Conservation (phyloP, 495 filamentous ascomycete species). For the Xeromyces bisporus region DNA sequence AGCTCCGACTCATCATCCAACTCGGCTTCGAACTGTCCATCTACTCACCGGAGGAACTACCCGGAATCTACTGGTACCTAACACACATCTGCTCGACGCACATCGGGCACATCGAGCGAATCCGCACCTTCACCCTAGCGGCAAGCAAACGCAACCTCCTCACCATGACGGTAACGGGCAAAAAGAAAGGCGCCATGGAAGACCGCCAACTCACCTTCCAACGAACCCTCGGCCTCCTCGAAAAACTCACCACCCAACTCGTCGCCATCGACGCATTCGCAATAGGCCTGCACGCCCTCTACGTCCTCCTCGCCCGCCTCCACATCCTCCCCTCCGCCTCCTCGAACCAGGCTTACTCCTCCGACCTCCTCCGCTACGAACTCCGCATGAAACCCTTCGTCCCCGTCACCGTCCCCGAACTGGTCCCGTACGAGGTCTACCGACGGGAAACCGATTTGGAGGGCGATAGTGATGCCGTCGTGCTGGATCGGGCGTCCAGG, state of each 20-base stretch:
- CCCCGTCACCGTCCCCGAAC: slow-evolving; percentile 46
- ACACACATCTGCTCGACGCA: slow-evolving; percentile 32
- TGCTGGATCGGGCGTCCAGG: slow-evolving; percentile 44
- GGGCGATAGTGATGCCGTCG: slow-evolving; percentile 19
- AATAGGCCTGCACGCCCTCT: slow-evolving; percentile 49
- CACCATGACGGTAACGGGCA: slow-evolving; percentile 8
- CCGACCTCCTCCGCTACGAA: slow-evolving; percentile 57
- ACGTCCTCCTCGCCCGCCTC: slow-evolving; percentile 46
- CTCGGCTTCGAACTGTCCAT: slow-evolving; percentile 91
- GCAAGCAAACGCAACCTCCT: slow-evolving; percentile 17
- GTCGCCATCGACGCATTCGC: slow-evolving; percentile 54
- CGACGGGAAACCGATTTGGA: slow-evolving; percentile 21
- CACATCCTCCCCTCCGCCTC: slow-evolving; percentile 33
- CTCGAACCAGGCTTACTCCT: slow-evolving; percentile 51
- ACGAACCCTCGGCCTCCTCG: slow-evolving; percentile 40
- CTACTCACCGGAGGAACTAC: slow-evolving; percentile 73
- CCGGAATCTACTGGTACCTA: slow-evolving; percentile 76
- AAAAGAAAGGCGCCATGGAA: slow-evolving; percentile 14
- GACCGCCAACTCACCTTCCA: slow-evolving; percentile 24
- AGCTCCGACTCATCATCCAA: slow-evolving; percentile 78
- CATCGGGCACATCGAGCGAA: slow-evolving; percentile 47
- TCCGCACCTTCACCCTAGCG: slow-evolving; percentile 40
- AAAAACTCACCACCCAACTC: slow-evolving; percentile 46
- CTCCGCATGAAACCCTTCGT: slow-evolving; percentile 83
- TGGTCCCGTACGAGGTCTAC: slow-evolving; percentile 52